Evolutionary conservation across 768 basidiomycete species (phyloP).

Genomic region (Russula griseocarnosa): DNA sequence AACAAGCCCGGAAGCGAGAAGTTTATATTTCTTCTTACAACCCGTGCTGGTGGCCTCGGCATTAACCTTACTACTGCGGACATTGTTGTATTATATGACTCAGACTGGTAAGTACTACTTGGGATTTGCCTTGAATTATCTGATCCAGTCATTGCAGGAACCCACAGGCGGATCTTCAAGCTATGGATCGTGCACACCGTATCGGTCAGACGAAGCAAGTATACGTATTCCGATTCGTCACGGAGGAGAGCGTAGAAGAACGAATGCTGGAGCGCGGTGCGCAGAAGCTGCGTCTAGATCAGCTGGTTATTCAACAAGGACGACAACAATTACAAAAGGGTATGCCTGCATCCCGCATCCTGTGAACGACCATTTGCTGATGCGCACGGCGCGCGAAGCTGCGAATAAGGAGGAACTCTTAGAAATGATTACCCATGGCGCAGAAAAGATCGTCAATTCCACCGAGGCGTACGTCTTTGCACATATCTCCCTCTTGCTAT

Average conservation of each 20-base stretch:
- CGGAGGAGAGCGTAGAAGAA: constrained; percentile 93
- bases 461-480: constrained; percentile 55
- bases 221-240: constrained; percentile 95
- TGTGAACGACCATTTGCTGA: not conserved
- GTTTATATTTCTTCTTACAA: constrained; percentile 95
- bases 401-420: constrained; percentile 93
- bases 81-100: constrained; percentile 92
- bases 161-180: constrained; percentile 97
- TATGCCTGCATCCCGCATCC: constrained; percentile 31
- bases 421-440: constrained; percentile 98
- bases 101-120: constrained; percentile 71
- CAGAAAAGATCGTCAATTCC: constrained; percentile 91
- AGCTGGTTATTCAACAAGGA: constrained; percentile 96
- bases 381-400: constrained; percentile 42
- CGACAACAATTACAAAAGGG: constrained; percentile 78
- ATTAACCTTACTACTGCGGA: constrained; percentile 96
- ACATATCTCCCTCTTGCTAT: not conserved
- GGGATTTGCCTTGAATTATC: not conserved
- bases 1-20: constrained; percentile 92
- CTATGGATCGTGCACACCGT: constrained; percentile 97
- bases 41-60: constrained; percentile 93
- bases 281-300: constrained; percentile 91
- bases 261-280: constrained; percentile 92
- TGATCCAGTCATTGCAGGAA: constrained; percentile 53
- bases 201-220: constrained; percentile 98